Conservation (phyloP, 306 rosid genomes). For the Fragaria ananassa region DNA sequence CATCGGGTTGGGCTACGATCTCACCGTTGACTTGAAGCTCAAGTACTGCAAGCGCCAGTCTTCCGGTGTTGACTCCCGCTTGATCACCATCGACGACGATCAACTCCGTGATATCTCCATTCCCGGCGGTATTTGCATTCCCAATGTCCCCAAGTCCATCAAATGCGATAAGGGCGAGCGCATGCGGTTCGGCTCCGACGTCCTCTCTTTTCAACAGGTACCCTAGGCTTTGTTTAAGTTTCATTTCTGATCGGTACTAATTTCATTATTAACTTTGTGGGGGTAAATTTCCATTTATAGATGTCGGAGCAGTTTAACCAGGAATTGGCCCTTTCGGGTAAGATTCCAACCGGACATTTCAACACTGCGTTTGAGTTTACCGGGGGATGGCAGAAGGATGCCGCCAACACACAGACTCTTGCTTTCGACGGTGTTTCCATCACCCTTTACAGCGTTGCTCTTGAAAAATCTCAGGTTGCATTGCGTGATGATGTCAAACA, state of each 20-base stretch:
- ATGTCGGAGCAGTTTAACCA: conserved; percentile 91
- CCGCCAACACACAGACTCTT: conserved; percentile 72
- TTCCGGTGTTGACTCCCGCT: conserved; percentile 30
- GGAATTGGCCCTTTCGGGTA: conserved; percentile 70
- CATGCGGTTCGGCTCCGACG: conserved; percentile 66
- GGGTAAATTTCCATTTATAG: conserved; percentile 23
- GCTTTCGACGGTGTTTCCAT: conserved; percentile 73
- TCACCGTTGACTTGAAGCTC: conserved; percentile 57
- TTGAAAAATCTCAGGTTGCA: conserved; percentile 59
- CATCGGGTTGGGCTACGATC: conserved; percentile 65
- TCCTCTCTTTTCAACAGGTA: conserved; percentile 83
- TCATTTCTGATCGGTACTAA: not conserved
- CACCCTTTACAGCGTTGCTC: conserved; percentile 62
- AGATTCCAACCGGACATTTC: conserved; percentile 84
- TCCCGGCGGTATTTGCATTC: conserved; percentile 57
- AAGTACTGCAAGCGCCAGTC: conserved; percentile 49
- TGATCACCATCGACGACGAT: conserved; percentile 45
- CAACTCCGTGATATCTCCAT: conserved; percentile 42
- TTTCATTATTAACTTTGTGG: not conserved
- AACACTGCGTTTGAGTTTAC: conserved; percentile 66
- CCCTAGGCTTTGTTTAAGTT: not conserved
- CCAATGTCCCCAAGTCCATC: conserved; percentile 70
- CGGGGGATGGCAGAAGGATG: conserved; percentile 80
- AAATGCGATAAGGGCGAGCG: conserved; percentile 89
- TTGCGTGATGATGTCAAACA: conserved; percentile 63